Evolutionary conservation across 371 early-diverging fungal genomes (phyloP).

Genomic region (Quaeritorhiza haematococci): DNA sequence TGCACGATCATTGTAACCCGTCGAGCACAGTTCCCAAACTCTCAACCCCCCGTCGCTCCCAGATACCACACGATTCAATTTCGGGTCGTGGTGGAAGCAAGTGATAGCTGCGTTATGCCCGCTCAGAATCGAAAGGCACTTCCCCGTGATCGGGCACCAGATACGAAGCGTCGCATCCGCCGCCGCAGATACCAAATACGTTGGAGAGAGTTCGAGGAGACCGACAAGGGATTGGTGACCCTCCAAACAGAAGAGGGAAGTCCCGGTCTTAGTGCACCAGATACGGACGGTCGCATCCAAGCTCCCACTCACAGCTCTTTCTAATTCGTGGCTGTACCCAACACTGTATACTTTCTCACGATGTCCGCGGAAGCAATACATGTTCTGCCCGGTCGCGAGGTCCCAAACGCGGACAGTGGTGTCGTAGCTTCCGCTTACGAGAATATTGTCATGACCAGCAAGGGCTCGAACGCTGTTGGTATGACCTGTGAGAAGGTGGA

Average conservation of each 20-base stretch:
- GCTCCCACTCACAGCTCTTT: constrained; percentile 87
- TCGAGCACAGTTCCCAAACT: constrained; percentile 78
- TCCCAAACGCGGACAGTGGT: constrained; percentile 92
- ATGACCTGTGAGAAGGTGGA: constrained; percentile 83
- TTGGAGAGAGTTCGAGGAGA: constrained; percentile 74
- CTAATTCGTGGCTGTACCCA: constrained; percentile 75
- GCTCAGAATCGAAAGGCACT: constrained; percentile 63
- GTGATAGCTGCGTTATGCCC: constrained; percentile 87
- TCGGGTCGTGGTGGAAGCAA: constrained; percentile 87
- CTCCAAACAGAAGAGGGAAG: constrained; percentile 65
- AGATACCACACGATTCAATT: constrained; percentile 75
- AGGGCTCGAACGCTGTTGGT: constrained; percentile 89
- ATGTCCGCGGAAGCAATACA: constrained; percentile 77
- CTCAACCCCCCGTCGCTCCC: constrained; percentile 92
- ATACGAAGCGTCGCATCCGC: constrained; percentile 93
- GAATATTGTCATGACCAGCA: constrained; percentile 77
- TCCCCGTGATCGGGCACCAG: constrained; percentile 80
- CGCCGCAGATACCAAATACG: constrained; percentile 87
- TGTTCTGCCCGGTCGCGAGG: constrained; percentile 57
- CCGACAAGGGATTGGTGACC: constrained; percentile 92
- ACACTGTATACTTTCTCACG: constrained; percentile 89
- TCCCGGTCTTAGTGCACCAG: constrained; percentile 90
- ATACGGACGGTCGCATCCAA: constrained; percentile 95
- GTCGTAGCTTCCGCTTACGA: constrained; percentile 97
- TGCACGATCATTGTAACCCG: constrained; percentile 6